Percentiles rank a stretch among this genome's conserved stretches.
Evolutionary conservation across 495 filamentous ascomycete genomes (phyloP).

Genomic region (Aspergillus sclerotioniger): DNA sequence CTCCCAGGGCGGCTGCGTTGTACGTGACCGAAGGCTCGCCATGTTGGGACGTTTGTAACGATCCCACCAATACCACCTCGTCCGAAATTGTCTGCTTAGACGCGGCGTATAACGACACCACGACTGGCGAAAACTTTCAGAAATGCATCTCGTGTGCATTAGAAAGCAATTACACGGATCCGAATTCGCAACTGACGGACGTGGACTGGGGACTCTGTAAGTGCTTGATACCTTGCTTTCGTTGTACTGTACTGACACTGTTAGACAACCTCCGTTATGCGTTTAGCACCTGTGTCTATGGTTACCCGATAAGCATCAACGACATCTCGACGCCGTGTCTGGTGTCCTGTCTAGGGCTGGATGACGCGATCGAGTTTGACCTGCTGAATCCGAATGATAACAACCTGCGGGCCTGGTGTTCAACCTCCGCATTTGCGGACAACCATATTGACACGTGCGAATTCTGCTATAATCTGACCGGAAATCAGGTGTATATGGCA

Average conservation of each 20-base stretch:
- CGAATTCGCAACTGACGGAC: constrained; percentile 49
- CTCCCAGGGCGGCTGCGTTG: constrained; percentile 26
- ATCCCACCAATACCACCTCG: constrained; percentile 45
- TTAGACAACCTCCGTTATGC: constrained; percentile 53
- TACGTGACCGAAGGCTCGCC: constrained; percentile 49
- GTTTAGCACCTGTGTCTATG: constrained; percentile 45
- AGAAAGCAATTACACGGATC: constrained; percentile 51
- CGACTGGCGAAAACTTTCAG: constrained; percentile 51
- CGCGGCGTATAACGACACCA: constrained; percentile 39
- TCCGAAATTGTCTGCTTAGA: constrained; percentile 57
- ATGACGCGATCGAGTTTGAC: constrained; percentile 33
- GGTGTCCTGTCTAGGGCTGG: constrained; percentile 38
- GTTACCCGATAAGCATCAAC: constrained; percentile 32
- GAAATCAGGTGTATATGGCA: constrained; percentile 42
- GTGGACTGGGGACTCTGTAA: constrained; percentile 61
- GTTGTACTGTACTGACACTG: not conserved
- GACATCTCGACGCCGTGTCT: constrained; percentile 44
- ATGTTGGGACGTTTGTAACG: constrained; percentile 49
- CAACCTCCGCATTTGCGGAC: constrained; percentile 36
- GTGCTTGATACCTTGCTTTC: constrained; percentile 15
- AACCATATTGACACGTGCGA: constrained; percentile 44
- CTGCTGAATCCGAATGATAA: constrained; percentile 27
- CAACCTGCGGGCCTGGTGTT: constrained; percentile 37
- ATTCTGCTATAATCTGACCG: constrained; percentile 44
- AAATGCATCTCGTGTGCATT: constrained; percentile 59